phyloP scores from a whole-genome alignment of 1,284 basidiomycete genomes.

The Dichomitus squalens region DNA sequence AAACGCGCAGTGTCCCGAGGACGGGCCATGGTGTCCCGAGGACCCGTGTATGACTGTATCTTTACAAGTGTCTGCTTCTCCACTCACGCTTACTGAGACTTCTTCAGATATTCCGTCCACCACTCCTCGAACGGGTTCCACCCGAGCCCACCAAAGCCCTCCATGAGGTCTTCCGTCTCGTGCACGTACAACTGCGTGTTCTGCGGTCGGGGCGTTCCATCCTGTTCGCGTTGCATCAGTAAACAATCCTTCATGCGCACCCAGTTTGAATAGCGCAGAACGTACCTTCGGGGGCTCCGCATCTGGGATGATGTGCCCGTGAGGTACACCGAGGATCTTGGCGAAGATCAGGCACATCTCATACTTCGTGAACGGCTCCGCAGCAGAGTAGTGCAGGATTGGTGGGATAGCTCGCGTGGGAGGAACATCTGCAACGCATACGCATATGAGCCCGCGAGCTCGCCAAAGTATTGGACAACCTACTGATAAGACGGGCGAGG shows the following conservation, averaged over 20 bases:
- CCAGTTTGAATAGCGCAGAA: too few species aligned
- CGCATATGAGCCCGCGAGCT: not conserved
- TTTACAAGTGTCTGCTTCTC: not conserved
- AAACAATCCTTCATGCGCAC: not conserved
- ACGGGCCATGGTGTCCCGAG: too few species aligned
- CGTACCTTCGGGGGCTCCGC: conserved; percentile 52
- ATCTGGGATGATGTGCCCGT: conserved; percentile 69
- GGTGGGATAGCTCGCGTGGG: conserved; percentile 48
- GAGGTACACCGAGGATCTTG: conserved; percentile 62
- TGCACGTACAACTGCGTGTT: conserved; percentile 72
- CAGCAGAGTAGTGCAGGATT: conserved; percentile 76
- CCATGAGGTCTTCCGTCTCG: conserved; percentile 63
- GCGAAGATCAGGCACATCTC: conserved; percentile 81
- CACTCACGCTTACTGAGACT: conserved; percentile 1
- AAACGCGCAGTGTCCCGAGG: too few species aligned
- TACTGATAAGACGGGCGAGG: conserved; percentile 67
- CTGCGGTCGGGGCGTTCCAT: conserved; percentile 58
- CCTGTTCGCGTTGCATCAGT: conserved; percentile 18
- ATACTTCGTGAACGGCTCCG: conserved; percentile 83
- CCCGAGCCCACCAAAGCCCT: conserved; percentile 57
- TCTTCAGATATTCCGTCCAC: conserved; percentile 54
- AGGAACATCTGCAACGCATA: conserved; percentile 32
- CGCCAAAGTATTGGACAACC: conserved; percentile 20
- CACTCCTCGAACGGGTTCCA: conserved; percentile 74
- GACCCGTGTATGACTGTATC: too few species aligned